Conservation (phyloP, 208 protist genomes). For the Lotmaria passim region DNA sequence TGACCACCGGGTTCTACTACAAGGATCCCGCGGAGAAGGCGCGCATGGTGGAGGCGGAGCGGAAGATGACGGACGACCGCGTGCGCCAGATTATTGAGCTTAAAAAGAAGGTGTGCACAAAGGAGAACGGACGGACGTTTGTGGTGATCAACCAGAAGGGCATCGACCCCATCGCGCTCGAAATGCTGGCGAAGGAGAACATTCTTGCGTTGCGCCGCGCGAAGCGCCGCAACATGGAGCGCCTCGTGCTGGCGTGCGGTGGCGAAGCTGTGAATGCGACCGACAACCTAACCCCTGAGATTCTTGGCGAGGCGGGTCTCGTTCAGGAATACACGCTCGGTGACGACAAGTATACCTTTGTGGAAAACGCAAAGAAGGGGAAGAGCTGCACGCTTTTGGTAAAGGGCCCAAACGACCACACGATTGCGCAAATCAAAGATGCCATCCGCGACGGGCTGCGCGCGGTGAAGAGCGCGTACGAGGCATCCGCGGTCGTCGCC, state of each 20-base stretch:
- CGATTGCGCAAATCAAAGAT: slow-evolving; percentile 99
- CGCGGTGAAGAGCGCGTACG: slow-evolving; percentile 99
- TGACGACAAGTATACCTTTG: slow-evolving; percentile 99
- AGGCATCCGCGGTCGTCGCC: slow-evolving; percentile 94
- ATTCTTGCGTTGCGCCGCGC: slow-evolving; percentile 99
- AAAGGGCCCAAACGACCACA: slow-evolving; percentile 99
- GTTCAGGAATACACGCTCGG: slow-evolving; percentile 98
- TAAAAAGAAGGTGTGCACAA: slow-evolving; percentile 96
- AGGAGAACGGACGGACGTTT: slow-evolving; percentile 95
- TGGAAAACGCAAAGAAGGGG: slow-evolving; percentile 97
- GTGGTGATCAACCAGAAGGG: slow-evolving; percentile 99
- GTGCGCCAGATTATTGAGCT: slow-evolving; percentile 99
- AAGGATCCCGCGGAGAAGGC: slow-evolving; percentile 97
- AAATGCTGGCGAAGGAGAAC: slow-evolving; percentile 98
- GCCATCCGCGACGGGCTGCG: slow-evolving; percentile 99
- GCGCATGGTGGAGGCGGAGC: slow-evolving; percentile 97
- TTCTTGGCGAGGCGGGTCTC: slow-evolving; percentile 96
- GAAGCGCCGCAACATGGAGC: slow-evolving; percentile 99
- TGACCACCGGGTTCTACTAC: slow-evolving; percentile 99
- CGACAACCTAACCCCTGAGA: slow-evolving; percentile 95
- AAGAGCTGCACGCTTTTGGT: slow-evolving; percentile 99
- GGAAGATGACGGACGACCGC: slow-evolving; percentile 97
- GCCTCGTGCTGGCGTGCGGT: slow-evolving; percentile 97
- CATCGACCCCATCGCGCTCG: slow-evolving; percentile 99
- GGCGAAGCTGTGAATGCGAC: slow-evolving; percentile 98